Conservation (phyloP, 768 basidiomycete species). For the Mrakia blollopis region DNA sequence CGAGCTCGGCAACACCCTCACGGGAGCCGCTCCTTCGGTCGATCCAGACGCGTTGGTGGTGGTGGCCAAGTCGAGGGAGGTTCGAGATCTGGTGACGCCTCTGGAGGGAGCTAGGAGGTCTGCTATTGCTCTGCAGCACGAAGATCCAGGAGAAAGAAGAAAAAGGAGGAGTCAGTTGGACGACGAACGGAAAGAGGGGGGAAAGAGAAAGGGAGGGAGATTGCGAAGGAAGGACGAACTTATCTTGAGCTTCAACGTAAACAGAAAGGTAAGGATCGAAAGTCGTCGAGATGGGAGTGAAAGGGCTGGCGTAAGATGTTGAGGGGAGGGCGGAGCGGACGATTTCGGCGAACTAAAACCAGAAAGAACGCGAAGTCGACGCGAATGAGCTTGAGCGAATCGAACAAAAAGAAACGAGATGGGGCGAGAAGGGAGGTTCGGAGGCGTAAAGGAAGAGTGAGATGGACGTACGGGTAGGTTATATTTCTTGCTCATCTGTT, state of each 20-base stretch:
- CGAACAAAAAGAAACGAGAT: background rate
- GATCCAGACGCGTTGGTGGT: background rate
- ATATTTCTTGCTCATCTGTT: conserved; percentile 74
- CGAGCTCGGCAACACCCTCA: conserved; percentile 78
- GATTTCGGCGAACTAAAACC: conserved; percentile 38
- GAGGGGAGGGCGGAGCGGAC: conserved; percentile 30
- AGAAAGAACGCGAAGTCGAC: background rate
- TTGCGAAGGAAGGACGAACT: conserved; percentile 49
- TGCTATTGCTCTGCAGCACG: conserved; percentile 69
- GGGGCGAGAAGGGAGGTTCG: too few relatives aligned
- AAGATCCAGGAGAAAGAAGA: too few relatives aligned
- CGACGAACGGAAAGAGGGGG: background rate
- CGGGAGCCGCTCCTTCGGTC: conserved; percentile 48
- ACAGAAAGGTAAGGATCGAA: conserved; percentile 90
- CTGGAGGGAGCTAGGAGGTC: conserved; percentile 88
- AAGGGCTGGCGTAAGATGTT: conserved; percentile 44
- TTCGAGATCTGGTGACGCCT: conserved; percentile 54
- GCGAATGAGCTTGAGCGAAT: background rate
- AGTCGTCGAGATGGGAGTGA: conserved; percentile 64
- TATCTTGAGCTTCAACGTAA: conserved; percentile 94
- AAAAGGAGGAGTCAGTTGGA: background rate
- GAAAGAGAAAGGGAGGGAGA: background rate
- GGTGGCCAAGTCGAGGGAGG: conserved; percentile 60
- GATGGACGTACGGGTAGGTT: conserved; percentile 53
- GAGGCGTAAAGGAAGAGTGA: conserved; percentile 18